Evolutionary conservation across 2,329 filamentous ascomycete genomes (phyloP).

Genomic region (Incumbomyces lentus): DNA sequence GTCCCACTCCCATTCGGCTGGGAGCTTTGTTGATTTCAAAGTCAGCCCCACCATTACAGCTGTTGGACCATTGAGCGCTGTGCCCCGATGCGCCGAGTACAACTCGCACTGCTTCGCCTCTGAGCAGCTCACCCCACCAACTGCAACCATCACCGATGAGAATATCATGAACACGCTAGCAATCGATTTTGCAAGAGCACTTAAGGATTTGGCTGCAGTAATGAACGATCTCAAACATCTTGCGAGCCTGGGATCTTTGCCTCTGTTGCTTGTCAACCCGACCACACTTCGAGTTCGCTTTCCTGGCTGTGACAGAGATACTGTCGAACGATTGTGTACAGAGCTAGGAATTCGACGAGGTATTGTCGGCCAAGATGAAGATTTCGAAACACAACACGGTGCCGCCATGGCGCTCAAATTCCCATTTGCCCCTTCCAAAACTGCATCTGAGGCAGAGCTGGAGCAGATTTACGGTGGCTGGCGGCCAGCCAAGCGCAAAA

Average conservation of each 20-base stretch:
- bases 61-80: slow-evolving; percentile 55
- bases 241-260: slow-evolving; percentile 68
- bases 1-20: slow-evolving; percentile 43
- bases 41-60: slow-evolving; percentile 85
- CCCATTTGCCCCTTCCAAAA: slow-evolving; percentile 64
- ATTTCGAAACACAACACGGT: slow-evolving; percentile 59
- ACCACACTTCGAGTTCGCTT: slow-evolving; percentile 72
- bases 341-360: slow-evolving; percentile 80
- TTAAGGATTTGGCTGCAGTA: slow-evolving; percentile 71
- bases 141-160: slow-evolving; percentile 63
- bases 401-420: slow-evolving; percentile 69
- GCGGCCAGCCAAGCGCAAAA: slow-evolving; percentile 21
- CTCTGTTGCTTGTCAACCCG: slow-evolving; percentile 59
- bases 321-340: slow-evolving; percentile 71
- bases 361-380: slow-evolving; percentile 64
- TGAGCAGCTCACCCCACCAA: slow-evolving; percentile 21
- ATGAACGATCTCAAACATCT: slow-evolving; percentile 73
- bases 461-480: slow-evolving; percentile 32
- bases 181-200: slow-evolving; percentile 73
- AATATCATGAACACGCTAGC: slow-evolving; percentile 78
- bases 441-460: slow-evolving; percentile 31
- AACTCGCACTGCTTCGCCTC: slow-evolving; percentile 11
- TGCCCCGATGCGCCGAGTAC: slow-evolving; percentile 21
- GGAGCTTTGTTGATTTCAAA: slow-evolving; percentile 79
- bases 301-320: slow-evolving; percentile 75